Percentiles rank a stretch among this genome's conserved stretches.
These are phyloP conservation scores for Blastocystis sp. DNA, from an alignment of 352 stramenopile genomes.

Conservation along the genomic window DNA sequence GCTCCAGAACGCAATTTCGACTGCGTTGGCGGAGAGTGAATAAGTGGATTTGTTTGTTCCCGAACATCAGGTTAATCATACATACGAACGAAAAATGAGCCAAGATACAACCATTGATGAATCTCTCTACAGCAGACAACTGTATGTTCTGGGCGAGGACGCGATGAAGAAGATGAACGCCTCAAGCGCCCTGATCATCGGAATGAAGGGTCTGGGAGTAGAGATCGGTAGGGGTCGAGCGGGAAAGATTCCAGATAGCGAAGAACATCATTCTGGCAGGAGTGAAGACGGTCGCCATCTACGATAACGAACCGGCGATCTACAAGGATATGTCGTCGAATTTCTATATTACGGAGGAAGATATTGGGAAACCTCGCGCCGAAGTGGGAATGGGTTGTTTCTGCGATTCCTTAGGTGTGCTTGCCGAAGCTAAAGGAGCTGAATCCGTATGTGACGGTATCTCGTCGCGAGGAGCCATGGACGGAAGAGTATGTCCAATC, in stretches of 20 bases:
- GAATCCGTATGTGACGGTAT: slow-evolving; percentile 58
- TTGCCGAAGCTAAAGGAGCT: slow-evolving; percentile 56
- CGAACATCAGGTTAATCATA: neutral
- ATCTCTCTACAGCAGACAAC: slow-evolving; percentile 78
- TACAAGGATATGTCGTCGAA: slow-evolving; percentile 55
- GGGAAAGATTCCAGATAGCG: neutral
- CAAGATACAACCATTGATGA: slow-evolving; percentile 61
- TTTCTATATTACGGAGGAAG: slow-evolving; percentile 58
- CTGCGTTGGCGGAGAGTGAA: neutral
- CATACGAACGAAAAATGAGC: neutral
- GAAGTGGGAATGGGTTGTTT: neutral
- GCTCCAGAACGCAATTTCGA: neutral
- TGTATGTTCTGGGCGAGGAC: slow-evolving; percentile 98
- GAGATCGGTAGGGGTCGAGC: slow-evolving; percentile 51
- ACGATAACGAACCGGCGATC: slow-evolving; percentile 56
- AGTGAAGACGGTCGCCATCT: slow-evolving; percentile 57
- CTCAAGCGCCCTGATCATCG: slow-evolving; percentile 84
- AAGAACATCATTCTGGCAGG: slow-evolving; percentile 61
- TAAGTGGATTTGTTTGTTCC: slow-evolving; percentile 2
- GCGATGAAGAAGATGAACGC: slow-evolving; percentile 87
- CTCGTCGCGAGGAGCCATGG: slow-evolving; percentile 15
- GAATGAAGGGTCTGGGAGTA: slow-evolving; percentile 62
- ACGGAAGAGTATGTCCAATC: slow-evolving; percentile 53
- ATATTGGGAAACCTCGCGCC: slow-evolving; percentile 57
- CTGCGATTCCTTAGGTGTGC: slow-evolving; percentile 29